Base-by-base conservation (phyloP, 2,329 filamentous ascomycete species). In the Pochonia chlamydosporia region DNA sequence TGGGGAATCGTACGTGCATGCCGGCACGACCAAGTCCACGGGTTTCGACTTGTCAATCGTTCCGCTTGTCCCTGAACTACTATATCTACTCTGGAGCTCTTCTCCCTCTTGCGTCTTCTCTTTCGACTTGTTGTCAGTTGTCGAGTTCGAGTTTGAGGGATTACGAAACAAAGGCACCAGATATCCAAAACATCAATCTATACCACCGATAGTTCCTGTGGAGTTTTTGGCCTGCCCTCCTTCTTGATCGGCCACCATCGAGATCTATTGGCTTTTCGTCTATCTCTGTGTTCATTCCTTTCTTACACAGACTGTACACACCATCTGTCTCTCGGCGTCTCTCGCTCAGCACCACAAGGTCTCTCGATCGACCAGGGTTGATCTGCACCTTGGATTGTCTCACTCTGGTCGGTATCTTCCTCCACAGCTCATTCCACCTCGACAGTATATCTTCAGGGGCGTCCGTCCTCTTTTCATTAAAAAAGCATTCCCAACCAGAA, bases 391-490 rank as follows among this genome's bases (percentile, higher is more conserved):
- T 53, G 51, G 37, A 16, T 48, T 69, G 66, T 68, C 65, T 69
- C 54, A 66, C 52, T 47, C 48, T 47, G 52, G 48, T 53, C 60
- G 55, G 57, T 55, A 58, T 59, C 52, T 52, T 61, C 57, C 57
- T 61, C 60, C 52, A 53, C 56, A 52, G 52, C 55, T 56, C 66
- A 68, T 67, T 69, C 64, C 64, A 60, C 54, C 56, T 61, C 58
- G 52, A 56, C 56, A 56, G 56, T 70, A 70, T 70, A 70, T 68
- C 65, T 70, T 69, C 59, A 63, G 61, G 57, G 56, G 57, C 56
- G 58, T 63, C 63, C 64, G 57, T 64, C 64, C 53, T 59, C 53
- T 55, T 46, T 41, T 55, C 50, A 56, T 52, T 46, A 56, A 58
- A 55, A 50, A 57, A 63, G 46, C 61, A 65, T 66, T 66, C 63